Conservation (phyloP, 805 yeast genomes). For the Metschnikowia gruessii region DNA sequence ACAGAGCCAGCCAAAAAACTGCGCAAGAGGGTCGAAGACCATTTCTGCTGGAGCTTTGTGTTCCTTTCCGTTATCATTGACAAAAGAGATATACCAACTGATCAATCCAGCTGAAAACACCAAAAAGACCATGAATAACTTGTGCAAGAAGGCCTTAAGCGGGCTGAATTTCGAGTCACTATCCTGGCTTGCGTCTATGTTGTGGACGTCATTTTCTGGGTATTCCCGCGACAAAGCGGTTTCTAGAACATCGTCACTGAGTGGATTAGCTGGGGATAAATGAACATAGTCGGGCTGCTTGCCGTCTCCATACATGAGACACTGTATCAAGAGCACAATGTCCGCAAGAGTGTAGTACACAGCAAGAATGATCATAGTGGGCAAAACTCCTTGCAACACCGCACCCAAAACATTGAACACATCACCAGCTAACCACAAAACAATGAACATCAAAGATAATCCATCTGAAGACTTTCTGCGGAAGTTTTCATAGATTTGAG, state of each 20-base stretch:
- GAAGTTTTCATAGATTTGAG: constrained; percentile 92
- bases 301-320: constrained; percentile 72
- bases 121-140: constrained; percentile 53
- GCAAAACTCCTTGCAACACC: constrained; percentile 81
- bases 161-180: constrained; percentile 20
- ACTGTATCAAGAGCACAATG: constrained; percentile 76
- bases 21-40: constrained; percentile 75
- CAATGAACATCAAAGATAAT: constrained; percentile 77
- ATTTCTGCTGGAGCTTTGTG: constrained; percentile 40
- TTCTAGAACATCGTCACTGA: constrained; percentile 65
- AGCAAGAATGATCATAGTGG: constrained; percentile 92
- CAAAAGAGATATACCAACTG: constrained; percentile 80
- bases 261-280: constrained; percentile 85
- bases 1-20: constrained; percentile 79
- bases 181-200: constrained; percentile 28
- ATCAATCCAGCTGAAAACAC: constrained; percentile 76
- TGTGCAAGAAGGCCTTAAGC: constrained; percentile 24
- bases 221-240: constrained; percentile 49
- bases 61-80: constrained; percentile 37
- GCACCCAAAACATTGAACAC: constrained; percentile 92
- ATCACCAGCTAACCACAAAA: constrained; percentile 92
- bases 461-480: constrained; percentile 86
- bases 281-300: constrained; percentile 67
- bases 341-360: constrained; percentile 92
- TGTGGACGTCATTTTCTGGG: constrained; percentile 16